Evolutionary conservation across 2,329 filamentous ascomycete genomes (phyloP).

Genomic region (Claviceps sp.): DNA sequence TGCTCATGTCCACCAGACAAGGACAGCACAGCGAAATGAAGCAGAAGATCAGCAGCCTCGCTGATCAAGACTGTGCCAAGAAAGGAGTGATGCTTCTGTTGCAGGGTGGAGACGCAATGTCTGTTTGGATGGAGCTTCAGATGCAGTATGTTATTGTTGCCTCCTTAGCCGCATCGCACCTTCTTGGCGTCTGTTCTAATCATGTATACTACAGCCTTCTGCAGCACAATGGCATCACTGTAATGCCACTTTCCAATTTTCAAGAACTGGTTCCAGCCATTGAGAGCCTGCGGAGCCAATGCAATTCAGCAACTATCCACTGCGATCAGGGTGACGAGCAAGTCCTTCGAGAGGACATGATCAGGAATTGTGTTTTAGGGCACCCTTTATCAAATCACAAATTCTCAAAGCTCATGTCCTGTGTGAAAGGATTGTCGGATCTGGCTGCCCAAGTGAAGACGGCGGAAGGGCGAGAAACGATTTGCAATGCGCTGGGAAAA

Average conservation of each 20-base stretch:
- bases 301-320: neutral
- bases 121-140: slow-evolving; percentile 29
- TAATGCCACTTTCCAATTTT: slow-evolving; percentile 28
- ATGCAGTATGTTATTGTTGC: slow-evolving; percentile 26
- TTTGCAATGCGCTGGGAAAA: slow-evolving; percentile 17
- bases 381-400: slow-evolving; percentile 13
- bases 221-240: slow-evolving; percentile 19
- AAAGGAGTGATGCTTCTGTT: slow-evolving; percentile 33
- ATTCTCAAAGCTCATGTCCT: slow-evolving; percentile 17
- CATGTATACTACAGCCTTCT: slow-evolving; percentile 17
- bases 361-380: slow-evolving; percentile 15
- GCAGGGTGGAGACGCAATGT: slow-evolving; percentile 17
- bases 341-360: neutral
- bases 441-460: slow-evolving; percentile 13
- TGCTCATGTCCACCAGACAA: slow-evolving; percentile 28
- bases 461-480: slow-evolving; percentile 7
- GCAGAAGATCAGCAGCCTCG: slow-evolving; percentile 27
- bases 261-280: slow-evolving; percentile 24
- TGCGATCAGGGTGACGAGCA: neutral
- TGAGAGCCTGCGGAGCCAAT: slow-evolving; percentile 22
- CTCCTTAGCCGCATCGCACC: too few species aligned
- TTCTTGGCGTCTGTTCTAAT: neutral
- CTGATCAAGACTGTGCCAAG: slow-evolving; percentile 22
- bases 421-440: slow-evolving; percentile 13
- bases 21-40: slow-evolving; percentile 15